These are phyloP conservation scores for Lasiosphaeria hispida DNA, from an alignment of 495 filamentous ascomycete genomes.

Conservation along the genomic window DNA sequence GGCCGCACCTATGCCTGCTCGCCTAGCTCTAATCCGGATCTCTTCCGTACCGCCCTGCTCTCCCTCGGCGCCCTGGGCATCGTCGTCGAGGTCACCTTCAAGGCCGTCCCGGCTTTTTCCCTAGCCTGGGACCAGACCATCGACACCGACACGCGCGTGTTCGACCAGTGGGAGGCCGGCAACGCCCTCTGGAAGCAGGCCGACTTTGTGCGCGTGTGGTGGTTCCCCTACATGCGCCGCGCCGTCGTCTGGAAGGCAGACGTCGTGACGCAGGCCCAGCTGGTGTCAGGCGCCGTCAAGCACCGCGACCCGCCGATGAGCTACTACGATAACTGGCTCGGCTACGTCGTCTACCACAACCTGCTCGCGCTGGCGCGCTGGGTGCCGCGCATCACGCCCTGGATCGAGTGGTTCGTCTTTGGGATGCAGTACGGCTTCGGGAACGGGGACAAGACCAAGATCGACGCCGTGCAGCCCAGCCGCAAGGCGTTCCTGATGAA, in stretches of 20 bases:
- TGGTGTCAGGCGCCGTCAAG: slow-evolving; percentile 57
- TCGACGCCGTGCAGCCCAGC: slow-evolving; percentile 70
- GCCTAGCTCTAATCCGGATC: slow-evolving; percentile 61
- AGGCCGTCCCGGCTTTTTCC: slow-evolving; percentile 71
- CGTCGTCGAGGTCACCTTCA: slow-evolving; percentile 81
- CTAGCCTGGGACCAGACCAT: slow-evolving; percentile 84
- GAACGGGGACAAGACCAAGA: slow-evolving; percentile 57
- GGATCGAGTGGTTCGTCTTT: slow-evolving; percentile 91
- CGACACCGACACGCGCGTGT: slow-evolving; percentile 60
- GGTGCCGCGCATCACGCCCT: slow-evolving; percentile 75
- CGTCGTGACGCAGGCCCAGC: slow-evolving; percentile 29
- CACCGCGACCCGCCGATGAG: slow-evolving; percentile 42
- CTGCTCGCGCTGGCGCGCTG: slow-evolving; percentile 75
- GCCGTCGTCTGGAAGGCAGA: slow-evolving; percentile 84
- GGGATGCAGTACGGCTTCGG: slow-evolving; percentile 91
- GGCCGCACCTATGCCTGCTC: slow-evolving; percentile 75
- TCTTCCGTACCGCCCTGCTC: slow-evolving; percentile 86
- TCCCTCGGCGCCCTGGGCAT: slow-evolving; percentile 89
- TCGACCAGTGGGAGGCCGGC: slow-evolving; percentile 63
- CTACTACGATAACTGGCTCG: slow-evolving; percentile 78
- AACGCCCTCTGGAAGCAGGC: slow-evolving; percentile 71
- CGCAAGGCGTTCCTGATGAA: slow-evolving; percentile 86
- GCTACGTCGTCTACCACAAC: slow-evolving; percentile 86
- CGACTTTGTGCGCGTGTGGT: slow-evolving; percentile 94
- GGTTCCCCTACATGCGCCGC: slow-evolving; percentile 86